phyloP scores from a whole-genome alignment of 805 yeast genomes.

The Naumovozyma dairenensis region DNA sequence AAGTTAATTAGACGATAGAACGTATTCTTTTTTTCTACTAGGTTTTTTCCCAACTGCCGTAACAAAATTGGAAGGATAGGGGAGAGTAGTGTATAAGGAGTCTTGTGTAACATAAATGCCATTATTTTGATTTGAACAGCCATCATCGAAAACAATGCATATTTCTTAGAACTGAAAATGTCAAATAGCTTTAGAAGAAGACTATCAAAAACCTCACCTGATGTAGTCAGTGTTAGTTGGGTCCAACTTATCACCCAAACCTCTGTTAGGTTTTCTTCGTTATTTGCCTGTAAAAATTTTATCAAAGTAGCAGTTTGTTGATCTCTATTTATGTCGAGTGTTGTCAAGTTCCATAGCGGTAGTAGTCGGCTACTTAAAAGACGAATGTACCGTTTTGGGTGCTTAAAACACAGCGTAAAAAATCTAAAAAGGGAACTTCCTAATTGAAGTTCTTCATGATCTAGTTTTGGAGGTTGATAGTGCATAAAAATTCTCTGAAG shows the following conservation, averaged over 20 bases:
- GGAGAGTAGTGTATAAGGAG: slow-evolving; percentile 72
- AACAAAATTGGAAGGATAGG: slow-evolving; percentile 73
- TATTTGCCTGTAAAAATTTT: slow-evolving; percentile 31
- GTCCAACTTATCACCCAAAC: slow-evolving; percentile 54
- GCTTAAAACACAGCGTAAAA: slow-evolving; percentile 32
- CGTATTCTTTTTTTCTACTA: slow-evolving; percentile 41
- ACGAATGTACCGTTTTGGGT: slow-evolving; percentile 46
- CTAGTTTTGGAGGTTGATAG: slow-evolving; percentile 39
- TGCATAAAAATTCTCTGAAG: slow-evolving; percentile 43
- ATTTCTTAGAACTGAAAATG: slow-evolving; percentile 52
- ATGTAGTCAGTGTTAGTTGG: slow-evolving; percentile 49
- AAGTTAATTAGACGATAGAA: slow-evolving; percentile 54
- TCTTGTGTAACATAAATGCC: slow-evolving; percentile 44
- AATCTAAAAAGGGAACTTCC: slow-evolving; percentile 28
- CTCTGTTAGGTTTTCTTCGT: slow-evolving; percentile 41
- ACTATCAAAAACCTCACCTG: slow-evolving; percentile 60
- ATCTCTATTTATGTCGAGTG: slow-evolving; percentile 34
- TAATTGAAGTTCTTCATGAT: slow-evolving; percentile 3
- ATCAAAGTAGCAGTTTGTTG: slow-evolving; percentile 38
- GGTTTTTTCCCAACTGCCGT: slow-evolving; percentile 47
- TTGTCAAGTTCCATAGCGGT: slow-evolving; percentile 38
- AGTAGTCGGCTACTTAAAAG: slow-evolving; percentile 41
- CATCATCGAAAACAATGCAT: slow-evolving; percentile 50
- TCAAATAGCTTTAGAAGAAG: slow-evolving; percentile 57
- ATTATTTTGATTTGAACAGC: slow-evolving; percentile 55